These are phyloP conservation scores for Wickerhamomyces kurtzmanii DNA, from an alignment of 805 yeast genomes.

Conservation along the genomic window DNA sequence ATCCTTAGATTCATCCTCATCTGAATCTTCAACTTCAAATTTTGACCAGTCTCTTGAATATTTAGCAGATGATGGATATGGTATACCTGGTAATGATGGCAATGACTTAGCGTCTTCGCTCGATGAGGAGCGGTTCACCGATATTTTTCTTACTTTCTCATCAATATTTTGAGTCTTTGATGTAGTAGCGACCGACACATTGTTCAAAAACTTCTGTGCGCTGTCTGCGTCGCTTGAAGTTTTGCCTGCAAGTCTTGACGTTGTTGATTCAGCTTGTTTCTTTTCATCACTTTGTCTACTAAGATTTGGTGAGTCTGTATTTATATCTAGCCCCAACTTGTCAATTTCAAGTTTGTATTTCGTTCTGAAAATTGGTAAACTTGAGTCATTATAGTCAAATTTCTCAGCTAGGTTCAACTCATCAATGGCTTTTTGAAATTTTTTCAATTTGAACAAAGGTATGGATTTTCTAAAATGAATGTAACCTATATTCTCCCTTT, in stretches of 20 bases:
- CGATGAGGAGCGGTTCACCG: too few species aligned
- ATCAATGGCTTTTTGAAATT: constrained; percentile 25
- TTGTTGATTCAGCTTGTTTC: too few species aligned
- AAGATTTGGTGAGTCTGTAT: constrained; percentile 12
- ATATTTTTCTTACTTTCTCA: too few species aligned
- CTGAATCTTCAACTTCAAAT: constrained; percentile 32
- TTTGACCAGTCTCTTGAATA: constrained; percentile 64
- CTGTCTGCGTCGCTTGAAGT: too few species aligned
- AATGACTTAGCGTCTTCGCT: too few species aligned
- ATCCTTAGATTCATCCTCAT: constrained; percentile 33
- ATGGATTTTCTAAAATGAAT: constrained; percentile 36
- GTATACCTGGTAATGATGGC: constrained; percentile 1
- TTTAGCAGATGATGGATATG: constrained; percentile 57
- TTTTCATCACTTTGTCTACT: constrained; percentile 21
- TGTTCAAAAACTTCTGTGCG: too few species aligned
- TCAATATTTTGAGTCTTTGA: too few species aligned
- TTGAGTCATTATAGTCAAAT: constrained; percentile 25
- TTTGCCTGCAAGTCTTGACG: constrained; percentile 20
- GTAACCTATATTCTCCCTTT: constrained; percentile 30
- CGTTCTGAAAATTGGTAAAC: too few species aligned
- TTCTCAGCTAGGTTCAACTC: constrained; percentile 30
- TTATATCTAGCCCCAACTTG: too few species aligned
- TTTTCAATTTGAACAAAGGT: constrained; percentile 26
- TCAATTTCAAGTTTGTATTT: too few species aligned
- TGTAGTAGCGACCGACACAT: too few species aligned